These are phyloP conservation scores for Rhododendron molle DNA, from an alignment of 148 eudicot genomes.

Conservation along the genomic window DNA sequence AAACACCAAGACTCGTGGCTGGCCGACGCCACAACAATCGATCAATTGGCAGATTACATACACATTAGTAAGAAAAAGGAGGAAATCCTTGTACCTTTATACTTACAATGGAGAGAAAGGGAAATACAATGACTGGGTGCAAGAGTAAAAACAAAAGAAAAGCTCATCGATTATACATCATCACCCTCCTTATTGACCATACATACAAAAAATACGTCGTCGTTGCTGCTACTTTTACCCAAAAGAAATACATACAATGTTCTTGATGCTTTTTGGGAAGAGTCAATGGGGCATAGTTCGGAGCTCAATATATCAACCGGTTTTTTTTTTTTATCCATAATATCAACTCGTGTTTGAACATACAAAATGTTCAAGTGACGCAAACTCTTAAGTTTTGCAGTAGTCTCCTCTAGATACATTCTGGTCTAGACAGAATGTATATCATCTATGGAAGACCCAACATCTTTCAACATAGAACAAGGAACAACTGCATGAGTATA, in stretches of 20 bases:
- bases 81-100: not conserved
- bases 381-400: not conserved
- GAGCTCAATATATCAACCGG: not conserved
- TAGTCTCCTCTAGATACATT: not conserved
- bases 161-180: not conserved
- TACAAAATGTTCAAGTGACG: not conserved
- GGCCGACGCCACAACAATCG: not conserved
- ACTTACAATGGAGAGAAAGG: not conserved
- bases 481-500: not conserved
- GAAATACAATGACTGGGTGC: not conserved
- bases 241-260: not conserved
- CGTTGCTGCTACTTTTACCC: not conserved
- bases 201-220: not conserved
- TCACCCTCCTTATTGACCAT: not conserved
- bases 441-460: not conserved
- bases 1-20: not conserved
- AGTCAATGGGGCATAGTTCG: not conserved
- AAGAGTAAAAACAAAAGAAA: not conserved
- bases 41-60: not conserved
- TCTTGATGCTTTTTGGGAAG: not conserved
- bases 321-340: not conserved
- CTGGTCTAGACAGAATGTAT: not conserved
- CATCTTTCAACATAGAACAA: not conserved
- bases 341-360: not conserved
- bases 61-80: not conserved